A percentile compares a stretch with the other conserved stretches of the same genome.
These are phyloP conservation scores for Neonothopanus nambi DNA, from an alignment of 1,284 basidiomycete genomes.

Conservation along the genomic window DNA sequence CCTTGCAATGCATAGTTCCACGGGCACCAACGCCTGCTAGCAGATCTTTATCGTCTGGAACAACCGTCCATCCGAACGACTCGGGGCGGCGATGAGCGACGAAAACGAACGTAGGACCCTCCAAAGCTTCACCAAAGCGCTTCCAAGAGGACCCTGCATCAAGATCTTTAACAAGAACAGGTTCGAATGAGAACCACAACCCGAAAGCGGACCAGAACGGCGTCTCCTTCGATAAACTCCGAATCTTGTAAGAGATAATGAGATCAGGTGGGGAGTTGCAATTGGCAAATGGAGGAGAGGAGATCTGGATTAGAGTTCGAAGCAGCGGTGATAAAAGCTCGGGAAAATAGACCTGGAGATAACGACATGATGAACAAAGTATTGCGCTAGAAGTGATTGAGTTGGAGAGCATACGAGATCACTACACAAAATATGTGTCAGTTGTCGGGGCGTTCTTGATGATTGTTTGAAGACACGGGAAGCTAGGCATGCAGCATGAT, in stretches of 20 bases:
- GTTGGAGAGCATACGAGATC: conserved; percentile 57
- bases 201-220: conserved; percentile 84
- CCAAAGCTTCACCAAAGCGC: conserved; percentile 38
- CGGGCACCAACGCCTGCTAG: conserved; percentile 54
- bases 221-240: conserved; percentile 75
- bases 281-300: conserved; percentile 47
- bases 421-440: conserved; percentile 73
- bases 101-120: conserved; percentile 60
- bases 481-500: conserved; percentile 41
- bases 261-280: conserved; percentile 13
- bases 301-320: conserved; percentile 65
- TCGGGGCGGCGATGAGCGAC: conserved; percentile 55
- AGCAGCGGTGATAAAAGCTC: conserved; percentile 71
- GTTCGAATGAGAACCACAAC: conserved; percentile 74
- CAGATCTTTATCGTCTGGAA: conserved; percentile 52
- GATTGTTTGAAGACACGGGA: conserved; percentile 25
- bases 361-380: not conserved
- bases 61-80: conserved; percentile 57
- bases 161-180: conserved; percentile 48
- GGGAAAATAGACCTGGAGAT: conserved; percentile 70
- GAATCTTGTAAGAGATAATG: conserved; percentile 74
- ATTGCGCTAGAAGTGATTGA: not conserved
- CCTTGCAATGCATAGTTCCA: conserved; percentile 43
- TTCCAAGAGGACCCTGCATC: conserved; percentile 32
- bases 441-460: conserved; percentile 15